Evolutionary conservation across 2,329 filamentous ascomycete genomes (phyloP).

Genomic region (Alternaria viburni): DNA sequence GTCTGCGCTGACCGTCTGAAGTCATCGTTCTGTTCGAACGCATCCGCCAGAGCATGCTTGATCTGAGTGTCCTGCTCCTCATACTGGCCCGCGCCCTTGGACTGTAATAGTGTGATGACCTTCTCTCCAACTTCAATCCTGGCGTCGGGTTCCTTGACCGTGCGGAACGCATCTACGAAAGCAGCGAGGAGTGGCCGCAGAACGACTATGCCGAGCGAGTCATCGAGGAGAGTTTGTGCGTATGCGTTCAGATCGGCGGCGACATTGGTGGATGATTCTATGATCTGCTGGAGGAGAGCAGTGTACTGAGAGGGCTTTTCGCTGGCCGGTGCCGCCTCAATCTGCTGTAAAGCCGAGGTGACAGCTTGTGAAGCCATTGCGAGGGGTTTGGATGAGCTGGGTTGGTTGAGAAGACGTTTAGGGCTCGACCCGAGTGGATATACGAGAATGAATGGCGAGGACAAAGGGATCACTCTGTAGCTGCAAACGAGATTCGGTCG

Average conservation of each 20-base stretch:
- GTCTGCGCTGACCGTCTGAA: slow-evolving; percentile 77
- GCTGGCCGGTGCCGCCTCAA: slow-evolving; percentile 56
- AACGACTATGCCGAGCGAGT: slow-evolving; percentile 76
- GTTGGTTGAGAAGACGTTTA: not conserved
- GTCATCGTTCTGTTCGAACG: slow-evolving; percentile 83
- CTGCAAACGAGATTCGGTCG: not conserved
- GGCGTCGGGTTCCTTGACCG: slow-evolving; percentile 66
- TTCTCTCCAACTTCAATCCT: slow-evolving; percentile 78
- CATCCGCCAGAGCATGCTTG: slow-evolving; percentile 80
- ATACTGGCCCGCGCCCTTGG: slow-evolving; percentile 72
- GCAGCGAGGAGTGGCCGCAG: slow-evolving; percentile 72
- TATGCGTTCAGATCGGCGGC: slow-evolving; percentile 71
- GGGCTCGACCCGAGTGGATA: not conserved
- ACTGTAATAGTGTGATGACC: slow-evolving; percentile 70
- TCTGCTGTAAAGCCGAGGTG: slow-evolving; percentile 55
- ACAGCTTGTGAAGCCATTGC: slow-evolving; percentile 60
- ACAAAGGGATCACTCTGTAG: not conserved
- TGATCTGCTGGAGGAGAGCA: slow-evolving; percentile 63
- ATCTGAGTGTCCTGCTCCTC: slow-evolving; percentile 84
- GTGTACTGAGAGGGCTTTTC: slow-evolving; percentile 64
- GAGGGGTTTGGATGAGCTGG: not conserved
- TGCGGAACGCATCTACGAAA: slow-evolving; percentile 69
- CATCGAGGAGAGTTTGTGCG: slow-evolving; percentile 69
- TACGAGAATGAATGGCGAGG: not conserved
- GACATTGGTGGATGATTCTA: slow-evolving; percentile 56